Evolutionary conservation across 2,329 filamentous ascomycete species (phyloP), one percentile per base, ranked within the genome.

Genomic region (Akanthomyces lecanii): DNA sequence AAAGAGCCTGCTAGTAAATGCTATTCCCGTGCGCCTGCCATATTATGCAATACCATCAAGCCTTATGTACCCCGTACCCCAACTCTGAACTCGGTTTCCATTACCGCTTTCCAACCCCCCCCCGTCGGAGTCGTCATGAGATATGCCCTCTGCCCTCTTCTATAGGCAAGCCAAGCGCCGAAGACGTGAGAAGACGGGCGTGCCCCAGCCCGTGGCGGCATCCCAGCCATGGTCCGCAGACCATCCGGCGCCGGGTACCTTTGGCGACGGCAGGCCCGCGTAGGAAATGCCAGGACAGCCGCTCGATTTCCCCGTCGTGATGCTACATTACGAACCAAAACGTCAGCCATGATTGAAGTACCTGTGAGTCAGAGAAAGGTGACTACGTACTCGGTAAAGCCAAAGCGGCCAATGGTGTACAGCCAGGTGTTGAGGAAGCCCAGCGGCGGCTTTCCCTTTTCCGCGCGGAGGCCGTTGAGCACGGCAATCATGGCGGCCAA

Each of bases 341-440:
- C 1, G 10, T 36, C 10, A 36, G 33, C 2, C 33, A 36, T 36
- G 33, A 36, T 36, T 40, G 12, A 16, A 16, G 2, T 10, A 4
- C 10, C 16, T 16, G 14, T 16, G 4, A 16, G 14, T 30, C 38
- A 40, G 14, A 4, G 38, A 4, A 40, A 14, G 16, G 11, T 3
- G 3, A 40, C 11, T 6, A 68, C 73, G 47, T 71, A 76, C 70
- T 78, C 76, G 5, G 71, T 76, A 23, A 78, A 75, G 3, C 65
- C 75, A 11, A 60, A 40, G 5, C 66, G 54, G 1, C 72, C 74
- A 28, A 68, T 63, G 10, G 70, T 69, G 67, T 87, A 88, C 18
- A 88, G 73, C 81, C 82, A 85, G 1, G 85, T 85, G 70, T 88
- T 88, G 30, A 88, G 71, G 68, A 86, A 88, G 1, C 85, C 85